Conservation (phyloP, 2,329 filamentous ascomycete genomes). For the Rhynchosporium agropyri region DNA sequence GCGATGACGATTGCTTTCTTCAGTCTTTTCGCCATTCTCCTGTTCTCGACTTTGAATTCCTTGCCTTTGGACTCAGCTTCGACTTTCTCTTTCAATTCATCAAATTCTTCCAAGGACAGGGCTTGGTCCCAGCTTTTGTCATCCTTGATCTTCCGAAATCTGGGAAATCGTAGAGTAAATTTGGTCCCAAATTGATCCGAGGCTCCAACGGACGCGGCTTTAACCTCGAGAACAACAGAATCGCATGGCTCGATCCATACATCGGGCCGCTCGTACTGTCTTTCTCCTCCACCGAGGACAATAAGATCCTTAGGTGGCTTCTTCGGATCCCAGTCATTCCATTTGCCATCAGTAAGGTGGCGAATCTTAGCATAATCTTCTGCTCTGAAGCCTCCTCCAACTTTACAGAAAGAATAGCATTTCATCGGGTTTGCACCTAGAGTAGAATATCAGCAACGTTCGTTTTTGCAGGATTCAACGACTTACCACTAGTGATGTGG, state of each 20-base stretch:
- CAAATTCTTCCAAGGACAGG: slow-evolving; percentile 76
- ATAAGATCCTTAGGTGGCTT: slow-evolving; percentile 78
- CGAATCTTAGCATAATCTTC: slow-evolving; percentile 83
- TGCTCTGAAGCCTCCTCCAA: slow-evolving; percentile 88
- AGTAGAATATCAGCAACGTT: not conserved
- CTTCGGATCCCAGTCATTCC: slow-evolving; percentile 80
- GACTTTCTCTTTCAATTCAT: slow-evolving; percentile 67
- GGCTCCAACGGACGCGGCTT: slow-evolving; percentile 75
- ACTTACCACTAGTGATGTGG: slow-evolving; percentile 52
- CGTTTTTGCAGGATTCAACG: not conserved
- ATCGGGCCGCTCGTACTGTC: slow-evolving; percentile 77
- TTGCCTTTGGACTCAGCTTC: slow-evolving; percentile 75
- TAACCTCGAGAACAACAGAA: slow-evolving; percentile 84
- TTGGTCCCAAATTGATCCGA: slow-evolving; percentile 79
- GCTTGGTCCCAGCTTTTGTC: slow-evolving; percentile 85
- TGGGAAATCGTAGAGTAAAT: slow-evolving; percentile 84
- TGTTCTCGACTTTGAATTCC: slow-evolving; percentile 75
- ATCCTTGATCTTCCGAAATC: slow-evolving; percentile 78
- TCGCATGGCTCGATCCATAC: slow-evolving; percentile 91
- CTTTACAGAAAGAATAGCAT: slow-evolving; percentile 94
- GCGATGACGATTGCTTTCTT: slow-evolving; percentile 73
- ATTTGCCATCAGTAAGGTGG: slow-evolving; percentile 87
- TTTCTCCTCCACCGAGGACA: slow-evolving; percentile 76
- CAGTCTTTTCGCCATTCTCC: slow-evolving; percentile 59
- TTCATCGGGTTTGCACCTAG: slow-evolving; percentile 63